These are phyloP conservation scores for Annona squamosa DNA, from an alignment of 164 flowering plant genomes.

Conservation along the genomic window DNA sequence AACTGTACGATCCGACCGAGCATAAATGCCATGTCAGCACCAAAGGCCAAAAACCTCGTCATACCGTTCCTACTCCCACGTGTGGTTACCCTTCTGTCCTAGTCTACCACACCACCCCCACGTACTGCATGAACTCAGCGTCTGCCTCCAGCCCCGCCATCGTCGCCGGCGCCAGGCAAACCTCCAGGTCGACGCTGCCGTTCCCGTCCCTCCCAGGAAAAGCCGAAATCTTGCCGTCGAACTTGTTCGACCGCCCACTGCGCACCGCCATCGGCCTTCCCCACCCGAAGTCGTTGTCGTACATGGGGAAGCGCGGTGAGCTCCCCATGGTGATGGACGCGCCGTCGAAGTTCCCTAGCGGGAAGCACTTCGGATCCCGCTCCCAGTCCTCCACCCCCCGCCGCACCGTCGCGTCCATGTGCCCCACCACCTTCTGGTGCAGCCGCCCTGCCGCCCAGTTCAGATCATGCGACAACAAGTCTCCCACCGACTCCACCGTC, in stretches of 20 bases:
- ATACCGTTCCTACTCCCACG: too few species aligned
- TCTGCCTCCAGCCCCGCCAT: conserved; percentile 61
- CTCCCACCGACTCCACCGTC: conserved; percentile 46
- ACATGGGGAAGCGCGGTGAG: conserved; percentile 88
- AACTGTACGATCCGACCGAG: too few species aligned
- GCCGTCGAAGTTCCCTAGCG: conserved; percentile 71
- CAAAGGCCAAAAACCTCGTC: too few species aligned
- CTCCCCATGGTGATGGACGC: conserved; percentile 77
- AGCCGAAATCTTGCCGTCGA: conserved; percentile 88
- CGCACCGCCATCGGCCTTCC: conserved; percentile 74
- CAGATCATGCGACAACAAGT: conserved; percentile 39
- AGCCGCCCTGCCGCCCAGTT: conserved; percentile 65
- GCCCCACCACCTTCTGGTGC: conserved; percentile 43
- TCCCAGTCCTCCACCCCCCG: conserved; percentile 53
- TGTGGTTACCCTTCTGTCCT: too few species aligned
- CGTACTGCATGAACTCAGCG: conserved; percentile 44
- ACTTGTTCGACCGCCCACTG: conserved; percentile 74
- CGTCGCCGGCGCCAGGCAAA: conserved; percentile 65
- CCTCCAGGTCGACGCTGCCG: conserved; percentile 86
- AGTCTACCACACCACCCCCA: conserved; percentile 1
- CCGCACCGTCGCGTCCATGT: conserved; percentile 41
- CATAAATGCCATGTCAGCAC: too few species aligned
- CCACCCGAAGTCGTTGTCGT: conserved; percentile 89
- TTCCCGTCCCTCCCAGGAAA: conserved; percentile 81
- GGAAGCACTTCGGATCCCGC: conserved; percentile 55